phyloP scores from a whole-genome alignment of 768 basidiomycete genomes.

The Tulasnella sp. region DNA sequence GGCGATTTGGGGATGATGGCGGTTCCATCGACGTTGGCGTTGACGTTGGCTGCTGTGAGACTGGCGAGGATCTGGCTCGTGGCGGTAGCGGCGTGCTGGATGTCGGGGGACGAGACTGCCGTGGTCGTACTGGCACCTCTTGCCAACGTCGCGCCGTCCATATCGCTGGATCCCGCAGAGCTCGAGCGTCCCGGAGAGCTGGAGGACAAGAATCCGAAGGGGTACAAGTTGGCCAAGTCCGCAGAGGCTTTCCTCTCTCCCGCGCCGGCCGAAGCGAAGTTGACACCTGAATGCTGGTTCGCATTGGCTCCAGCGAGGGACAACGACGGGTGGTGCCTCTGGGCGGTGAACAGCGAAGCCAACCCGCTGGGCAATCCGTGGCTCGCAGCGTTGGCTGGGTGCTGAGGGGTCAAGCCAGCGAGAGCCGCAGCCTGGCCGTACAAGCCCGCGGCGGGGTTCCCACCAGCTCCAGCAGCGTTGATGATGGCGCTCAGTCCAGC shows the following conservation, averaged over 20 bases:
- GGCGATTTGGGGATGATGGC: background rate
- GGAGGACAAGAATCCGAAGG: conserved; percentile 17
- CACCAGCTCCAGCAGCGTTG: conserved; percentile 1
- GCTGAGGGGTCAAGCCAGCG: conserved; percentile 12
- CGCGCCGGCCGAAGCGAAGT: background rate
- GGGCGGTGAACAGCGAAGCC: conserved; percentile 10
- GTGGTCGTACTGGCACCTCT: background rate
- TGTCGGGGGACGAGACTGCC: background rate
- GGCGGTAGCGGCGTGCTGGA: background rate
- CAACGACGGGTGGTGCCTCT: background rate
- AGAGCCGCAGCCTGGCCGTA: conserved; percentile 18
- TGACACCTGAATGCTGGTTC: background rate
- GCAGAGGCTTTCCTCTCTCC: background rate
- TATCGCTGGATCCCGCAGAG: background rate
- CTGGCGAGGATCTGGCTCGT: conserved; percentile 5
- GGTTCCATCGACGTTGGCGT: background rate
- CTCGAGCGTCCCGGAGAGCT: background rate
- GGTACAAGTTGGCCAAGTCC: conserved; percentile 4
- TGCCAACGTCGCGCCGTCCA: background rate
- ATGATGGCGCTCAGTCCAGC: background rate
- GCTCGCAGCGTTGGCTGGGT: background rate
- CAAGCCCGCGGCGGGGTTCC: background rate
- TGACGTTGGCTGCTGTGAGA: background rate
- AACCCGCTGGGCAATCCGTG: background rate
- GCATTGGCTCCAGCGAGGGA: background rate